Evolutionary conservation across 2,329 filamentous ascomycete genomes (phyloP).

Genomic region (Diaporthe ilicicola): DNA sequence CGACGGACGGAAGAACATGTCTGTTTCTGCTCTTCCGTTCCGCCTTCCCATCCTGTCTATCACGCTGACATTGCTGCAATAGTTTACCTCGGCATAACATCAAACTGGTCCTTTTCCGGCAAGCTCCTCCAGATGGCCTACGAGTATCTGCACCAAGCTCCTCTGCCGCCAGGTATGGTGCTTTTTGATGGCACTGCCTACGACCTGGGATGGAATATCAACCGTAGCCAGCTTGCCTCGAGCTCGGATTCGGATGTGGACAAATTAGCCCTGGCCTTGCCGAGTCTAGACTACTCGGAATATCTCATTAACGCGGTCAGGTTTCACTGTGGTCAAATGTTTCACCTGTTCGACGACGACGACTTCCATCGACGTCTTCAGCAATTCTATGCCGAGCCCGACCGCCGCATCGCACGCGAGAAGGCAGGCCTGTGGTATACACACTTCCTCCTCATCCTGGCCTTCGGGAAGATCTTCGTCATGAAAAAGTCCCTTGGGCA

Average conservation of each 20-base stretch:
- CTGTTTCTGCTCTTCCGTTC: constrained; percentile 36
- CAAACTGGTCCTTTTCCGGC: constrained; percentile 64
- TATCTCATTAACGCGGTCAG: constrained; percentile 65
- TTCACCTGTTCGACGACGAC: constrained; percentile 63
- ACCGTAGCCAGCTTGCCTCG: constrained; percentile 30
- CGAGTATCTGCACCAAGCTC: constrained; percentile 52
- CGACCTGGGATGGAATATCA: constrained; percentile 60
- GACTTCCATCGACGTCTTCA: constrained; percentile 52
- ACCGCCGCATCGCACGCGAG: constrained; percentile 24
- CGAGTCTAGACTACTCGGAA: constrained; percentile 59
- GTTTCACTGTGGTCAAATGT: constrained; percentile 62
- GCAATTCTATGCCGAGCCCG: constrained; percentile 40
- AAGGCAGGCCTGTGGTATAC: constrained; percentile 55
- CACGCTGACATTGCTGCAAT: not conserved
- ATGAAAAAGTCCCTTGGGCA: constrained; percentile 47
- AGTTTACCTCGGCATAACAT: constrained; percentile 64
- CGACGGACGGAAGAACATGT: constrained; percentile 52
- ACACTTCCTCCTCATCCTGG: constrained; percentile 61
- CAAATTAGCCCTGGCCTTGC: constrained; percentile 42
- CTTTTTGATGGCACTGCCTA: constrained; percentile 62
- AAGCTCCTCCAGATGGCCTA: constrained; percentile 58
- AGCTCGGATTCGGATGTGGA: not conserved
- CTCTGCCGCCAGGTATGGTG: constrained; percentile 52
- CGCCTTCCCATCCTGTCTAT: not conserved
- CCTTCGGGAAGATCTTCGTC: constrained; percentile 63